Percentiles rank a stretch among this genome's conserved stretches.
Evolutionary conservation across 164 flowering plant genomes (phyloP).

Genomic region (Taxillus chinensis): DNA sequence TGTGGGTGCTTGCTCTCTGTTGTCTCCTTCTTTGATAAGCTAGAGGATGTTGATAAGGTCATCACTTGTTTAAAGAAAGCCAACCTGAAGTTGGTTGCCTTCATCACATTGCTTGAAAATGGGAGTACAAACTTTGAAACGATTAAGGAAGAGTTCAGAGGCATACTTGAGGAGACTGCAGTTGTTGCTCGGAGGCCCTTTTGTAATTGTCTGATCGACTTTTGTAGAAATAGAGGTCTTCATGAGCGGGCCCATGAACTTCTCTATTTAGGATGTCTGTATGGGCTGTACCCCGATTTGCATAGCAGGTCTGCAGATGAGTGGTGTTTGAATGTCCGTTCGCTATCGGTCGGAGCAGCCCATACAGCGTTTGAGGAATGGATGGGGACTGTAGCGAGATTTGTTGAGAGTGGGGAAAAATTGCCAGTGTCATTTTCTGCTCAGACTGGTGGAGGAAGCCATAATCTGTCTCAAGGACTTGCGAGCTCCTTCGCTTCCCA

Average conservation of each 20-base stretch:
- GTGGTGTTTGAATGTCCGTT: constrained; percentile 75
- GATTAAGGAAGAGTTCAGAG: constrained; percentile 53
- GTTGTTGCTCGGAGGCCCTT: constrained; percentile 73
- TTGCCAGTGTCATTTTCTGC: constrained; percentile 59
- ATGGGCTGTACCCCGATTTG: constrained; percentile 72
- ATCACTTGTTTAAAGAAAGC: constrained; percentile 47
- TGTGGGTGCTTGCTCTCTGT: constrained; percentile 84
- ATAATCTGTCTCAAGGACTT: constrained; percentile 72
- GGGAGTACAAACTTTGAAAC: constrained; percentile 29
- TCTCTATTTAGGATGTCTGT: constrained; percentile 63
- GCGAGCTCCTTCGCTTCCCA: constrained; percentile 57
- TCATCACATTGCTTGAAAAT: constrained; percentile 38
- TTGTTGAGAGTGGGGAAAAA: constrained; percentile 40
- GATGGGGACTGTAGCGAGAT: constrained; percentile 52
- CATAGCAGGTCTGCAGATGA: constrained; percentile 55
- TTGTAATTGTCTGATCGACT: constrained; percentile 89
- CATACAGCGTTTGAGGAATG: constrained; percentile 90
- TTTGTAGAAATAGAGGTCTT: constrained; percentile 47
- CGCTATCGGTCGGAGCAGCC: constrained; percentile 88
- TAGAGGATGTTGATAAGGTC: constrained; percentile 45
- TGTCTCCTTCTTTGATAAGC: constrained; percentile 42
- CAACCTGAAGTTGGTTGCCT: constrained; percentile 49
- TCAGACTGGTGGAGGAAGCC: constrained; percentile 75
- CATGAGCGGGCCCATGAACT: constrained; percentile 71
- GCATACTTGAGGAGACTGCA: constrained; percentile 35